A percentile compares a stretch with the other conserved stretches of the same genome.
Evolutionary conservation across 2,329 filamentous ascomycete genomes (phyloP).

Genomic region (Hypoxylon sp.): DNA sequence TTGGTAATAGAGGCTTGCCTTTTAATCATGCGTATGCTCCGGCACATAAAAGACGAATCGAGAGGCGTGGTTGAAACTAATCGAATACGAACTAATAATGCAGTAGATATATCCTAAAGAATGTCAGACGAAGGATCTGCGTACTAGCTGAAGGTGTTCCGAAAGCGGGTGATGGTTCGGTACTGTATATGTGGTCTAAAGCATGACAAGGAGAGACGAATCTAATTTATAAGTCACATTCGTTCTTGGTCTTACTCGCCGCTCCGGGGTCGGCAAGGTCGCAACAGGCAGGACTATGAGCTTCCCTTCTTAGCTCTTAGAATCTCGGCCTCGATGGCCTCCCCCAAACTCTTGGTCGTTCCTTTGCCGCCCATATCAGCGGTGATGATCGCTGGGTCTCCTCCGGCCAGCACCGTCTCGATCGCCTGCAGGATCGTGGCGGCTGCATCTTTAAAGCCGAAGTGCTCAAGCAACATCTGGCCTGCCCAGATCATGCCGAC

Average conservation of each 20-base stretch:
- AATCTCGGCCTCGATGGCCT: constrained; percentile 58
- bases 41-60: background rate
- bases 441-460: constrained; percentile 70
- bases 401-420: constrained; percentile 52
- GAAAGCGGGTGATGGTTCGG: background rate
- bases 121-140: background rate
- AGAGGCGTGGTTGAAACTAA: background rate
- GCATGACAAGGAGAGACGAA: background rate
- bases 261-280: background rate
- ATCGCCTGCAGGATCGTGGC: constrained; percentile 54
- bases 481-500: constrained; percentile 67
- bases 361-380: constrained; percentile 70
- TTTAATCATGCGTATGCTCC: background rate
- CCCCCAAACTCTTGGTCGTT: constrained; percentile 69
- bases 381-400: constrained; percentile 66
- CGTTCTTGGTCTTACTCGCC: background rate
- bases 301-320: constrained; percentile 11
- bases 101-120: background rate
- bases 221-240: background rate
- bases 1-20: background rate
- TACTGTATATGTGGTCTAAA: background rate
- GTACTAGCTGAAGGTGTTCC: background rate
- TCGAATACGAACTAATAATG: background rate
- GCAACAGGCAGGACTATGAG: background rate
- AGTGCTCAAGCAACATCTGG: constrained; percentile 68